Conservation (phyloP, 192 early-diverging fungal species). For the Coemansia sp. region DNA sequence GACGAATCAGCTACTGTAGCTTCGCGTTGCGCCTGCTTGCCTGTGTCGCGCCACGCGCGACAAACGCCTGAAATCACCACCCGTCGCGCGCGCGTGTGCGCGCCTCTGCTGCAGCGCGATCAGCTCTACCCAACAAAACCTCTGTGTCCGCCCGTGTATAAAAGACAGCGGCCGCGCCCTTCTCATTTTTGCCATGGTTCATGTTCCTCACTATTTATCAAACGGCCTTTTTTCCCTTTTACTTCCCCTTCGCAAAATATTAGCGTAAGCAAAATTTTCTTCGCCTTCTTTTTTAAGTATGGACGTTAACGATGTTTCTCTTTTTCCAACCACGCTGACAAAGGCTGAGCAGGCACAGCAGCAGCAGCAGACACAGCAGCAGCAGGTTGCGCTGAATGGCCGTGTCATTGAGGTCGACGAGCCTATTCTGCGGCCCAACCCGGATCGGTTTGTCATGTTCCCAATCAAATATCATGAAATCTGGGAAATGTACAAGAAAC, state of each 20-base stretch:
- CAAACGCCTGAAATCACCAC: too few species aligned
- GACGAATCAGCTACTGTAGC: background rate
- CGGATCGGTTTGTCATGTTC: slow-evolving; percentile 86
- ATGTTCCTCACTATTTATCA: background rate
- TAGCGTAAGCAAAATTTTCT: slow-evolving; percentile 11
- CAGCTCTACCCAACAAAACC: background rate
- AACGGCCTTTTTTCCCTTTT: slow-evolving; percentile 4
- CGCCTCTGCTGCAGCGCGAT: slow-evolving; percentile 7
- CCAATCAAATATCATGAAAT: slow-evolving; percentile 94
- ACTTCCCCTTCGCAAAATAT: slow-evolving; percentile 1
- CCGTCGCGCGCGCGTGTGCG: too few species aligned
- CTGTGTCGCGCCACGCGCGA: background rate
- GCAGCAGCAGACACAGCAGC: slow-evolving; percentile 29
- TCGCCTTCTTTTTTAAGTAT: slow-evolving; percentile 2
- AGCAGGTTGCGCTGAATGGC: slow-evolving; percentile 37
- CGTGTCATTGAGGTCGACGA: slow-evolving; percentile 50
- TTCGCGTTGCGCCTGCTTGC: background rate
- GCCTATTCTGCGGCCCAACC: slow-evolving; percentile 67
- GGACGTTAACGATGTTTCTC: slow-evolving; percentile 28
- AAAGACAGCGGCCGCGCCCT: background rate
- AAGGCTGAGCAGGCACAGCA: slow-evolving; percentile 26
- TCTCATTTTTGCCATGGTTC: background rate
- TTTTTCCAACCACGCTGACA: slow-evolving; percentile 29
- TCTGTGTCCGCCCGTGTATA: background rate
- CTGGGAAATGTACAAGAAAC: slow-evolving; percentile 98